These are phyloP conservation scores for Saccharum hybrid DNA, from an alignment of 202 grass and related monocot species.

Conservation along the genomic window DNA sequence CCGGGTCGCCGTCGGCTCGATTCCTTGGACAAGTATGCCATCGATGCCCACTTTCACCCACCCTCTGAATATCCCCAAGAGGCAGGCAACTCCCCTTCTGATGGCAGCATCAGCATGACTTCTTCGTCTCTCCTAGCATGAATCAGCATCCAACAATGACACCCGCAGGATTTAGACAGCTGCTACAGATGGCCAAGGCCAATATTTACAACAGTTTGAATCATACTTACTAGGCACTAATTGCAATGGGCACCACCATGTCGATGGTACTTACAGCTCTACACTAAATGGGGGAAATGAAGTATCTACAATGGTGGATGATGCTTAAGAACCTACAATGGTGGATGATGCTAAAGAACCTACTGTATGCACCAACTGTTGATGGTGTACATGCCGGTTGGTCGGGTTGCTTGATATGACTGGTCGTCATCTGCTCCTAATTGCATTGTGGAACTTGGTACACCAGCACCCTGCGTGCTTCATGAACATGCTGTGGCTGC, in stretches of 20 bases:
- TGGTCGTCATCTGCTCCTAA: not conserved
- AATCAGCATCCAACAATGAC: slow-evolving; percentile 4
- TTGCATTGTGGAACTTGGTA: not conserved
- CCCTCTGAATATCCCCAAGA: slow-evolving; percentile 27
- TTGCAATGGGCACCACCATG: not conserved
- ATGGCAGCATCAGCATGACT: not conserved
- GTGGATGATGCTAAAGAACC: slow-evolving; percentile 14
- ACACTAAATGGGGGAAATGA: not conserved
- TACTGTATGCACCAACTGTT: slow-evolving; percentile 46
- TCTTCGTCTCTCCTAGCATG: no score
- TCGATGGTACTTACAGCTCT: slow-evolving; percentile 30
- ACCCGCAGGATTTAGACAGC: not conserved
- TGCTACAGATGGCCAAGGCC: not conserved
- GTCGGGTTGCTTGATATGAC: not conserved
- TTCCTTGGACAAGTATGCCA: slow-evolving; percentile 26
- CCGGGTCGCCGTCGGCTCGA: slow-evolving; percentile 35
- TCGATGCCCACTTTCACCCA: not conserved
- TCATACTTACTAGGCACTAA: not conserved
- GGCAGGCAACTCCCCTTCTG: slow-evolving; percentile 4
- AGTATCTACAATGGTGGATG: slow-evolving; percentile 27
- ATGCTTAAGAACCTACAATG: slow-evolving; percentile 39
- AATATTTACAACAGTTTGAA: slow-evolving; percentile 14
- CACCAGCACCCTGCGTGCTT: not conserved
- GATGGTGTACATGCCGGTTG: slow-evolving; percentile 36
- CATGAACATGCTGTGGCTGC: not conserved